Evolutionary conservation across 2,329 filamentous ascomycete genomes (phyloP).

Genomic region (Dichotomopilus funicola): DNA sequence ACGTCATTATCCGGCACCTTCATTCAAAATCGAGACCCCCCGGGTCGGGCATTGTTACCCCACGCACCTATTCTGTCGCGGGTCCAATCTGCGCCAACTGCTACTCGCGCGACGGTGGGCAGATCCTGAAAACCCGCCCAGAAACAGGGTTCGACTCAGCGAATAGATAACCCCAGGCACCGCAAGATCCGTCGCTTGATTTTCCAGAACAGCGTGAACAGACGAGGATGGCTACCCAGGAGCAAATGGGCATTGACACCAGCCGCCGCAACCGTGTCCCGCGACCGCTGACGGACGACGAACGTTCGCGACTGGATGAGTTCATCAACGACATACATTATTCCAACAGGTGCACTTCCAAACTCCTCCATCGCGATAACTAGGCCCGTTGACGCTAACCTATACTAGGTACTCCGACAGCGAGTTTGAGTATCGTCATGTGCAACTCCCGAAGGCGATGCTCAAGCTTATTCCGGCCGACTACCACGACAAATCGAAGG

Average conservation of each 20-base stretch:
- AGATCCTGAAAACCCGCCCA: too few relatives aligned
- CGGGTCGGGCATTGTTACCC: too few relatives aligned
- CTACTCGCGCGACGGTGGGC: too few relatives aligned
- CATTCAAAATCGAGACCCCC: too few relatives aligned
- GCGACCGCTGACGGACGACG: conserved; percentile 69
- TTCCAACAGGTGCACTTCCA: conserved; percentile 65
- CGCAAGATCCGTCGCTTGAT: background rate
- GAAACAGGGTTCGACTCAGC: background rate
- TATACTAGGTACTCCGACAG: conserved; percentile 75
- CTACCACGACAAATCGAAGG: conserved; percentile 55
- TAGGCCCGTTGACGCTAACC: conserved; percentile 12
- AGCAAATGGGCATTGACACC: conserved; percentile 63
- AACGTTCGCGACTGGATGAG: conserved; percentile 80
- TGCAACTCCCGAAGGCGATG: conserved; percentile 97
- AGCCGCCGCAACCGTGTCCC: conserved; percentile 82
- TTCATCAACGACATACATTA: conserved; percentile 94
- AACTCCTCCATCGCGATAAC: background rate
- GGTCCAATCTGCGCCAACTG: background rate
- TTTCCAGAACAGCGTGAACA: background rate
- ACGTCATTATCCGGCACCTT: too few relatives aligned
- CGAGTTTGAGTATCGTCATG: conserved; percentile 94
- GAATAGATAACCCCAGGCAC: background rate
- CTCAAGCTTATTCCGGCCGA: conserved; percentile 93
- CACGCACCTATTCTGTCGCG: too few relatives aligned
- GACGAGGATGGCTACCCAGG: conserved; percentile 23